phyloP scores from a whole-genome alignment of 768 basidiomycete genomes.

The Strobilomyces dryophilus region DNA sequence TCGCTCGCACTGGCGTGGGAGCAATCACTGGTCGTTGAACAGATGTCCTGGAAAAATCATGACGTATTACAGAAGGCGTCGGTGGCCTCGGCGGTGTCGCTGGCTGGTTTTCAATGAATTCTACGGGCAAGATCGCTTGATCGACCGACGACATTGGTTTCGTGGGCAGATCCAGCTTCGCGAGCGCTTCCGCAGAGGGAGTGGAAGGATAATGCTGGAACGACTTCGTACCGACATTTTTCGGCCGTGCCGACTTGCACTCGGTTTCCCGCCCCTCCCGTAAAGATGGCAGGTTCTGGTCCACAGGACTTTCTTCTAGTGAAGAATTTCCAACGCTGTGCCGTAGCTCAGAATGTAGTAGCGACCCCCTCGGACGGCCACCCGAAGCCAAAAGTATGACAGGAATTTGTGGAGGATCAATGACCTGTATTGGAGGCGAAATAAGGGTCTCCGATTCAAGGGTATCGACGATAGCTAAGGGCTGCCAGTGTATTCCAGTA shows the following conservation, averaged over 20 bases:
- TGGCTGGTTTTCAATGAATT: conserved; percentile 19
- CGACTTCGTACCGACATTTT: conserved; percentile 10
- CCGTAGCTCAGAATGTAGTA: conserved; percentile 35
- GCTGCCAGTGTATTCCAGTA: conserved; percentile 2
- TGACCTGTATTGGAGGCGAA: conserved; percentile 1
- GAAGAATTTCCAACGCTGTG: conserved; percentile 5
- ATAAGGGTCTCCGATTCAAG: not conserved
- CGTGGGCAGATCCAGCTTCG: conserved; percentile 33
- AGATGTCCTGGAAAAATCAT: conserved; percentile 15
- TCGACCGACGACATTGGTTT: conserved; percentile 15
- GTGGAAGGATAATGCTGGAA: conserved; percentile 57
- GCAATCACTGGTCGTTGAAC: conserved; percentile 27
- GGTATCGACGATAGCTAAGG: not conserved
- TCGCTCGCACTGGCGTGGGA: conserved; percentile 27
- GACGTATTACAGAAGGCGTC: conserved; percentile 7
- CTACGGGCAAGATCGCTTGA: conserved; percentile 3
- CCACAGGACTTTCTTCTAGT: not conserved
- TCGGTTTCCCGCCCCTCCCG: conserved; percentile 18
- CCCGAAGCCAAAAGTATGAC: not conserved
- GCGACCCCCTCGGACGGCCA: conserved; percentile 18
- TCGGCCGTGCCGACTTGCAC: conserved; percentile 31
- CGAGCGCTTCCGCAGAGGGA: conserved; percentile 42
- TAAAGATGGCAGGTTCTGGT: not conserved
- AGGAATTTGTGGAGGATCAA: conserved; percentile 1
- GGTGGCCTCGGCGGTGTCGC: conserved; percentile 18